Evolutionary conservation across 2,329 filamentous ascomycete species (phyloP).

Genomic region (Trichoderma harzianum): DNA sequence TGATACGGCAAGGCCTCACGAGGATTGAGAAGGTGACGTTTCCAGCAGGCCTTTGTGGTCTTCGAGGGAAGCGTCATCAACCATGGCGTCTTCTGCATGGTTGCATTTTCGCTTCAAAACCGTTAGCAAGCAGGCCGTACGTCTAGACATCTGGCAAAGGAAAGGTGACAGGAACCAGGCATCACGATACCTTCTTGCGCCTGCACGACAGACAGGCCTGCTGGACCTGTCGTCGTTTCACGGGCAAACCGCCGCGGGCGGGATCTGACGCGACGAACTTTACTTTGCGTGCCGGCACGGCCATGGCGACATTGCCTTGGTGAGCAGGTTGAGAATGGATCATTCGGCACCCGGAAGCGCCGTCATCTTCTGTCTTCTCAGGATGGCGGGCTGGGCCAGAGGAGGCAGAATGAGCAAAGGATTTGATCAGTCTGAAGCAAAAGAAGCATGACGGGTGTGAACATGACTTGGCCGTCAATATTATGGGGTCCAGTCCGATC

Average conservation of each 20-base stretch:
- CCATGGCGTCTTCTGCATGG: slow-evolving; percentile 36
- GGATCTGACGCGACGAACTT: slow-evolving; percentile 57
- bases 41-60: slow-evolving; percentile 26
- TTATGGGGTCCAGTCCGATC: neutral
- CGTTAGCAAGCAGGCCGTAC: neutral
- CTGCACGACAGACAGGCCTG: slow-evolving; percentile 56
- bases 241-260: slow-evolving; percentile 47
- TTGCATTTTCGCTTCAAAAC: slow-evolving; percentile 41
- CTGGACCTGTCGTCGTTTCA: slow-evolving; percentile 58
- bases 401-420: neutral
- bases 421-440: neutral
- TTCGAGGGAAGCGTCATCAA: slow-evolving; percentile 29
- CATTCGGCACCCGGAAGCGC: neutral
- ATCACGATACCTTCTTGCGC: slow-evolving; percentile 46
- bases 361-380: slow-evolving; percentile 2
- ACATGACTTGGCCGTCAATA: neutral
- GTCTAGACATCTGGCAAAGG: neutral
- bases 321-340: neutral
- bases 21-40: slow-evolving; percentile 29
- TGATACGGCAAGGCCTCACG: slow-evolving; percentile 25
- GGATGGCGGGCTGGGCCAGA: neutral
- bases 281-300: slow-evolving; percentile 34
- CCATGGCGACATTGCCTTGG: slow-evolving; percentile 23
- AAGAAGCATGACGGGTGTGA: neutral
- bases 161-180: neutral